phyloP scores from a whole-genome alignment of 257 asterid species.

The Plectranthus barbatus region DNA sequence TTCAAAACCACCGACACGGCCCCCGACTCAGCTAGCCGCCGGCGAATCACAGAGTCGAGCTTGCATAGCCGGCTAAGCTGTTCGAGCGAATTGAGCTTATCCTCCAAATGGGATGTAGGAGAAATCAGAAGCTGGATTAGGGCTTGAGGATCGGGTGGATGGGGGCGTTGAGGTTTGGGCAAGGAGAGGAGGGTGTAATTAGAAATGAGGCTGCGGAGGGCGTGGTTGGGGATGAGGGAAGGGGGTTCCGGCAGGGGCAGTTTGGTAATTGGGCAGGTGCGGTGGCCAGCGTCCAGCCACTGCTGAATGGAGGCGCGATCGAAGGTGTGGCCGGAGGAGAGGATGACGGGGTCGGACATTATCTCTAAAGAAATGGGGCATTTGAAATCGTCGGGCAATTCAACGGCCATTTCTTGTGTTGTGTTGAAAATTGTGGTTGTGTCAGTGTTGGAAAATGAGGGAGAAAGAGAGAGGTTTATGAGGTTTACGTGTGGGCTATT shows the following conservation, averaged over 20 bases:
- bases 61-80: conserved; percentile 54
- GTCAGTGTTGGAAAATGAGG: not conserved
- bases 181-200: conserved; percentile 55
- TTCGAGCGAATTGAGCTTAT: conserved; percentile 50
- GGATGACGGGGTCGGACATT: conserved; percentile 97
- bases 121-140: conserved; percentile 47
- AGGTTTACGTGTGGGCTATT: conserved; percentile 35
- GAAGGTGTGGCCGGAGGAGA: conserved; percentile 94
- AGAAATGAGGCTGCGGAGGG: conserved; percentile 86
- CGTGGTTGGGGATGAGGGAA: conserved; percentile 85
- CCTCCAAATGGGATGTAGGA: conserved; percentile 26
- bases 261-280: conserved; percentile 84
- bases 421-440: not conserved
- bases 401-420: conserved; percentile 29
- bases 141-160: conserved; percentile 39
- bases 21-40: conserved; percentile 72
- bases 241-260: conserved; percentile 79
- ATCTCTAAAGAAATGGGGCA: conserved; percentile 93
- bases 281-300: conserved; percentile 95
- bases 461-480: no score
- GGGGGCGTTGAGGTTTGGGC: conserved; percentile 33
- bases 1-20: conserved; percentile 59
- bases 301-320: conserved; percentile 88
- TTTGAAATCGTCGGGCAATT: conserved; percentile 75
- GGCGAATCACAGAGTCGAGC: conserved; percentile 49